Evolutionary conservation across 768 basidiomycete genomes (phyloP).

Genomic region (Hericium coralloides): DNA sequence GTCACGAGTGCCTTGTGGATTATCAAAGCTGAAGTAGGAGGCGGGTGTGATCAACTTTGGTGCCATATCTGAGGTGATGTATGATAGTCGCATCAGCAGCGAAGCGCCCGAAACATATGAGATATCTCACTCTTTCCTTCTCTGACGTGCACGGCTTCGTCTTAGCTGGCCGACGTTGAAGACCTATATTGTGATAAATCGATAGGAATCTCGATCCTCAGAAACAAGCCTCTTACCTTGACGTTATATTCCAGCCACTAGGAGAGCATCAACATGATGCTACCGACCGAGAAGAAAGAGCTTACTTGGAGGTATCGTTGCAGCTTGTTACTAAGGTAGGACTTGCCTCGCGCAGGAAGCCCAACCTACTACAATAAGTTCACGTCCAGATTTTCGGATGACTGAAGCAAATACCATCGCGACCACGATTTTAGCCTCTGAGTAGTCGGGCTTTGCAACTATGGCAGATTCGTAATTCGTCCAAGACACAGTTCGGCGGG

Average conservation of each 20-base stretch:
- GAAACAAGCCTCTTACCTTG: slow-evolving; percentile 41
- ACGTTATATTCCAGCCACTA: slow-evolving; percentile 99
- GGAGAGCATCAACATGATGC: not conserved
- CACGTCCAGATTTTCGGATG: not conserved
- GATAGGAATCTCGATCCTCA: not conserved
- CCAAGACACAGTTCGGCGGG: not conserved
- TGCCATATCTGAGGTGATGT: slow-evolving; percentile 49
- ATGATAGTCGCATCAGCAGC: not conserved
- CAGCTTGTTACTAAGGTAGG: slow-evolving; percentile 95
- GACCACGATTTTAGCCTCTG: slow-evolving; percentile 95
- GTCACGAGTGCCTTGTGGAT: slow-evolving; percentile 62
- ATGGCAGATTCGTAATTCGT: slow-evolving; percentile 4
- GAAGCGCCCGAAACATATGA: not conserved
- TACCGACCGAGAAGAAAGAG: not conserved
- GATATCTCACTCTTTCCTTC: slow-evolving; percentile 55
- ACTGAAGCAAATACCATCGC: slow-evolving; percentile 64
- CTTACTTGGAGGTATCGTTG: slow-evolving; percentile 87
- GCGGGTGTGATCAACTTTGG: slow-evolving; percentile 86
- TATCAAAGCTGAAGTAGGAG: slow-evolving; percentile 82
- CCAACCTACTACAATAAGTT: slow-evolving; percentile 55
- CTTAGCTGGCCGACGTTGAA: slow-evolving; percentile 97
- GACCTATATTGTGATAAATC: slow-evolving; percentile 41
- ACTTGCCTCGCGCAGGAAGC: slow-evolving; percentile 95
- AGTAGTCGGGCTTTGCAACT: slow-evolving; percentile 98
- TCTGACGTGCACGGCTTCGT: slow-evolving; percentile 74